Evolutionary conservation across 208 protist genomes (phyloP).

Genomic region (Leishmania aethiopica): DNA sequence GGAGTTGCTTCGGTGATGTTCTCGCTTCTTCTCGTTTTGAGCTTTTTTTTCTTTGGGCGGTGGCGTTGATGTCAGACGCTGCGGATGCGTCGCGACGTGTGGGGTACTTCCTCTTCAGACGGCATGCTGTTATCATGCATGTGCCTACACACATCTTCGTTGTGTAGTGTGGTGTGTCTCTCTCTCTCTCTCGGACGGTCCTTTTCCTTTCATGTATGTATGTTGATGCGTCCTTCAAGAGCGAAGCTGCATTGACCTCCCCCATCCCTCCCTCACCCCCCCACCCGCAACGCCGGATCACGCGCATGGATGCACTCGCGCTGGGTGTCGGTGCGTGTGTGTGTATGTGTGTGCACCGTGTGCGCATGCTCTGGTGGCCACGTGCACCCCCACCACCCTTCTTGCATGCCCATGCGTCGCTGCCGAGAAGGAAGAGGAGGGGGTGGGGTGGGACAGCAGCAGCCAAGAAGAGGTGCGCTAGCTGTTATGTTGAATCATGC

Average conservation of each 20-base stretch:
- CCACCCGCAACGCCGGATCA: background rate
- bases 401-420: background rate
- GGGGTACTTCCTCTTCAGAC: too few species aligned
- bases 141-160: background rate
- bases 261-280: too few species aligned
- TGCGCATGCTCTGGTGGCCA: background rate
- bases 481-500: background rate
- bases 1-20: background rate
- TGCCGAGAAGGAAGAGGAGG: background rate
- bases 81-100: too few species aligned
- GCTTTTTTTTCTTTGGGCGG: background rate
- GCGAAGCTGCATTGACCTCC: background rate
- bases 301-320: too few species aligned
- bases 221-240: background rate
- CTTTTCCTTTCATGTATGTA: too few species aligned
- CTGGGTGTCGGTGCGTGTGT: background rate
- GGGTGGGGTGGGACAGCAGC: background rate
- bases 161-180: background rate
- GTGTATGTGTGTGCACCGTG: background rate
- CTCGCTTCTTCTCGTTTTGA: background rate
- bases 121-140: background rate
- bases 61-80: too few species aligned
- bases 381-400: background rate
- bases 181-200: too few species aligned
- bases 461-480: background rate